Evolutionary conservation across 2,329 filamentous ascomycete species (phyloP), one percentile per base, ranked within the genome.

Genomic region (Aspergillus pseudoviridinutans): DNA sequence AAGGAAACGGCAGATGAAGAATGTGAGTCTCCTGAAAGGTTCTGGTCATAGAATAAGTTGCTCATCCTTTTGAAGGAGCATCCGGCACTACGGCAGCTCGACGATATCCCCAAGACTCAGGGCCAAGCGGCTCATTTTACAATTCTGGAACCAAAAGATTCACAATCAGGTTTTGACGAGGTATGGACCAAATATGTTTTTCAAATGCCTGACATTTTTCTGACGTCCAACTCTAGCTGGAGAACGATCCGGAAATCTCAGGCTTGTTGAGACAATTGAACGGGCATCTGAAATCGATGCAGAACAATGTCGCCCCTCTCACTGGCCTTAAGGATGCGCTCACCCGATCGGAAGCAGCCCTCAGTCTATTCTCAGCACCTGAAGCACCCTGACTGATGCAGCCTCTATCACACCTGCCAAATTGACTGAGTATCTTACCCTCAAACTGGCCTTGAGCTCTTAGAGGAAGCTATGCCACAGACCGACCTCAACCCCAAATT

Each of bases 211-310:
- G 49, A 12, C 41, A 42, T 46, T 44, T 56, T 50, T 32, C 59
- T 67, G 41, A 68, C 59, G 28, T 44, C 44, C 32, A 3, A 28
- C 51, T 58, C 24, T 61, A 77, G 74, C 65, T 75, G 50, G 73
- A 74, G 28, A 57, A 62, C 14, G 76, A 78, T 57, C 68, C 74
- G 8, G 74, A 75, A 24, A 60, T 75, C 20, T 61, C 64, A 20
- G 61, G 58, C 25, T 59, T 79, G 46, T 63, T 78, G 57, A 71
- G 69, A 51, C 77, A 78, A 58, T 61, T 79, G 14, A 73, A 73
- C 53, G 73, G 67, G 38, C 77, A 79, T 68, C 68, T 79, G 20
- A 69, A 71, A 60, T 79, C 77, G 4, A 78, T 79, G 72, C 72
- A 74, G 55, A 73, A 64, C 53, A 79, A 79, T 54, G 69, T 68